A percentile compares a stretch with the other conserved stretches of the same genome.
Conservation (phyloP, 495 filamentous ascomycete genomes). For the Symbiotaphrina buchneri region DNA sequence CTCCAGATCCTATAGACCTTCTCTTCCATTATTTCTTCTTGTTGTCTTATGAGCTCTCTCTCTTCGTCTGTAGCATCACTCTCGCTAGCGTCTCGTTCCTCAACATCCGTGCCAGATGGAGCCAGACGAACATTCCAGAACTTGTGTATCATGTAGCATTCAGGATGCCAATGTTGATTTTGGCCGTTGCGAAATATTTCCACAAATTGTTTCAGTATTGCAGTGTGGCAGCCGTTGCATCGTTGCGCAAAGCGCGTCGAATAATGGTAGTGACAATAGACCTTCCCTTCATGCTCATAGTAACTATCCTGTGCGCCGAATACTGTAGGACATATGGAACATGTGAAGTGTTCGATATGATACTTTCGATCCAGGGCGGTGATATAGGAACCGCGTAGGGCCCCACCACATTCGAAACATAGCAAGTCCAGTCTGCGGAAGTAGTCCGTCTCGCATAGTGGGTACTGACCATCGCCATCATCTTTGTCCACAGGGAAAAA, state of each 20-base stretch:
- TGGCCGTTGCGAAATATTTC: constrained; percentile 95
- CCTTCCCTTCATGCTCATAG: constrained; percentile 90
- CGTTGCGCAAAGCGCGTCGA: constrained; percentile 92
- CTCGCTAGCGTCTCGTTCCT: constrained; percentile 5
- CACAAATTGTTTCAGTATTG: constrained; percentile 98
- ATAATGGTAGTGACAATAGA: constrained; percentile 98
- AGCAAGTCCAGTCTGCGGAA: constrained; percentile 81
- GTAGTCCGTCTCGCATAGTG: constrained; percentile 94
- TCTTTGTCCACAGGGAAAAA: constrained; percentile 95
- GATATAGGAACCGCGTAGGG: constrained; percentile 92
- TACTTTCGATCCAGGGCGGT: constrained; percentile 95
- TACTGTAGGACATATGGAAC: constrained; percentile 87
- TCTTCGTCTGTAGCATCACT: constrained; percentile 45
- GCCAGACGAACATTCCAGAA: constrained; percentile 96
- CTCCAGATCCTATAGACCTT: constrained; percentile 98
- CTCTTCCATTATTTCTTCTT: constrained; percentile 89
- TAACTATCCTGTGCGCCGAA: constrained; percentile 97
- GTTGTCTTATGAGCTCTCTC: constrained; percentile 50
- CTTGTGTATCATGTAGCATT: constrained; percentile 99
- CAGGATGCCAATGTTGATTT: constrained; percentile 98
- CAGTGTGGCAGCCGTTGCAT: constrained; percentile 89
- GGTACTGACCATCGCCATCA: constrained; percentile 66
- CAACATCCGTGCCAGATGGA: constrained; percentile 24
- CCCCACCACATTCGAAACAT: constrained; percentile 79
- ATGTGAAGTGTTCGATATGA: constrained; percentile 98